phyloP scores from a whole-genome alignment of 257 asterid species.

The Nyctanthes arbortristis region DNA sequence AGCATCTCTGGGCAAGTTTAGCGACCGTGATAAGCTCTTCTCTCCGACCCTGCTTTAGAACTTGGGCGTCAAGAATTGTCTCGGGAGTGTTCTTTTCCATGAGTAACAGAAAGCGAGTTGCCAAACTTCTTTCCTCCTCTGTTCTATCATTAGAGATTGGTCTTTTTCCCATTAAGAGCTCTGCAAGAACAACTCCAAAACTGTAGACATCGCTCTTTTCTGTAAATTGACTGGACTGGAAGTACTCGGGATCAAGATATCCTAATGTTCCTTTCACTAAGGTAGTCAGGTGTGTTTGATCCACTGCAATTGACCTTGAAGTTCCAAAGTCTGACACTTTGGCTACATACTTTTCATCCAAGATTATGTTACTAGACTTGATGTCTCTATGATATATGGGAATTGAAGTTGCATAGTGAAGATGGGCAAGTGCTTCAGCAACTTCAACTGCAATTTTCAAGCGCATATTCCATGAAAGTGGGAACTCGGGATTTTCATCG shows the following conservation, averaged over 20 bases:
- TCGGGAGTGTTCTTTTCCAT: conserved; percentile 23
- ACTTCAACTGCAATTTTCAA: conserved; percentile 26
- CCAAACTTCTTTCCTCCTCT: conserved; percentile 21
- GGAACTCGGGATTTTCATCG: conserved; percentile 17
- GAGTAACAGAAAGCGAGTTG: conserved; percentile 20
- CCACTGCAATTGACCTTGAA: conserved; percentile 17
- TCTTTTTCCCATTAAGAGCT: conserved; percentile 24
- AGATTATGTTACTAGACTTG: conserved; percentile 26
- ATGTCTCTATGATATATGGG: conserved; percentile 22
- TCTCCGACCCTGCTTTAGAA: neutral
- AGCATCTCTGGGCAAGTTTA: conserved; percentile 28
- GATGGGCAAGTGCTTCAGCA: conserved; percentile 26
- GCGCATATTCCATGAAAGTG: conserved; percentile 26
- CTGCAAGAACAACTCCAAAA: conserved; percentile 31
- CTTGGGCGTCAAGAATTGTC: conserved; percentile 23
- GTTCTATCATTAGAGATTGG: conserved; percentile 17
- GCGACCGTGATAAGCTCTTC: conserved; percentile 20
- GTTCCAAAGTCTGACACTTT: conserved; percentile 23
- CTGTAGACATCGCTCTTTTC: conserved; percentile 35
- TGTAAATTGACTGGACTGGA: conserved; percentile 20
- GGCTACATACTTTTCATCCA: conserved; percentile 21
- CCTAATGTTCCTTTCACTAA: conserved; percentile 31
- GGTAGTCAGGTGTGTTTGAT: conserved; percentile 34
- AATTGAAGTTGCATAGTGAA: conserved; percentile 16
- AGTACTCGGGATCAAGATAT: conserved; percentile 31